A percentile compares a stretch with the other conserved stretches of the same genome.
phyloP scores from a whole-genome alignment of 306 rosid genomes.

The Quercus suber region DNA sequence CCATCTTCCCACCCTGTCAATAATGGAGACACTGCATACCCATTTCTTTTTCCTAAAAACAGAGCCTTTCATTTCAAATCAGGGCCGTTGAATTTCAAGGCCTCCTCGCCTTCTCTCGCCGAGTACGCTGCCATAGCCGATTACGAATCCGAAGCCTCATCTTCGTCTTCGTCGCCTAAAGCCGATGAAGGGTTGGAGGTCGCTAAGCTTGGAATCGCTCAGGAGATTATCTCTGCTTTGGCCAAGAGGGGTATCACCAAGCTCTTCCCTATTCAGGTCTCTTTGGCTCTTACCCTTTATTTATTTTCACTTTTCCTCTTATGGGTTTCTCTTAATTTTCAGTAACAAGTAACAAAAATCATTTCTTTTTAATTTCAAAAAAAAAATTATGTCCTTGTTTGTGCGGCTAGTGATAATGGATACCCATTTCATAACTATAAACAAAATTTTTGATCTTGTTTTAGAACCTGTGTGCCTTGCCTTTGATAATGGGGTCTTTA shows the following conservation, averaged over 20 bases:
- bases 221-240: slow-evolving; percentile 79
- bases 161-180: slow-evolving; percentile 1
- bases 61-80: slow-evolving; percentile 48
- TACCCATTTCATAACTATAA: too few species aligned
- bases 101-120: slow-evolving; percentile 45
- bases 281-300: neutral
- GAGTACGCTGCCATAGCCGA: slow-evolving; percentile 66
- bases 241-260: slow-evolving; percentile 71
- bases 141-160: slow-evolving; percentile 36
- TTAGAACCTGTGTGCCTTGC: too few species aligned
- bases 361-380: too few species aligned
- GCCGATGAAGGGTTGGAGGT: slow-evolving; percentile 77
- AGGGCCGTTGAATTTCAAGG: slow-evolving; percentile 46
- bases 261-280: slow-evolving; percentile 94
- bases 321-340: too few species aligned
- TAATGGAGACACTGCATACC: neutral
- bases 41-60: slow-evolving; percentile 21
- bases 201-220: slow-evolving; percentile 65
- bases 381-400: too few species aligned
- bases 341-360: too few species aligned
- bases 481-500: too few species aligned
- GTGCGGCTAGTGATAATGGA: too few species aligned
- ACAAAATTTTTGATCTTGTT: too few species aligned
- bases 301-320: too few species aligned
- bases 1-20: neutral